Percentiles rank a stretch among this genome's conserved stretches.
Conservation (phyloP, 164 flowering plant genomes). For the Magnolia kwangsiensis region DNA sequence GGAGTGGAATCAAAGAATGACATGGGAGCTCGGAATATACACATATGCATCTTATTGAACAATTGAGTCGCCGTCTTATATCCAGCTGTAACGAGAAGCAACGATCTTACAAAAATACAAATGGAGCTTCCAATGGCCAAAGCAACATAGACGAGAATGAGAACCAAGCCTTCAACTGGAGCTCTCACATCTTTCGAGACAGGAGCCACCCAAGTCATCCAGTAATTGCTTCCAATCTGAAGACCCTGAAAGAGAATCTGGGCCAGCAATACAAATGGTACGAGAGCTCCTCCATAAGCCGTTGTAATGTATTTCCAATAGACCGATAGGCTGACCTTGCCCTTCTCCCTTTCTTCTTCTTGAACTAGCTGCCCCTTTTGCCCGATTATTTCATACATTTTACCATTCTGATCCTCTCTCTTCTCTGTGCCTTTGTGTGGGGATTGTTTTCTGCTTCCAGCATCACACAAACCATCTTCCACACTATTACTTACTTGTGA, state of each 20-base stretch:
- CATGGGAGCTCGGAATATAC: slow-evolving; percentile 91
- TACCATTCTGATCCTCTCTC: slow-evolving; percentile 20
- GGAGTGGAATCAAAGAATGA: slow-evolving; percentile 97
- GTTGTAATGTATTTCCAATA: slow-evolving; percentile 77
- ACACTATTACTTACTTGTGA: slow-evolving; percentile 3
- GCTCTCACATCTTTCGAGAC: slow-evolving; percentile 48
- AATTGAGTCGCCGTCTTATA: slow-evolving; percentile 73
- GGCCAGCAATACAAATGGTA: slow-evolving; percentile 59
- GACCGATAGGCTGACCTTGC: slow-evolving; percentile 65
- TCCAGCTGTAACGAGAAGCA: slow-evolving; percentile 53
- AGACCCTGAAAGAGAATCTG: slow-evolving; percentile 60
- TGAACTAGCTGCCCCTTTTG: slow-evolving; percentile 68
- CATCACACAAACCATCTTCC: slow-evolving; percentile 10
- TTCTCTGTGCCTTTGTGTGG: slow-evolving; percentile 19
- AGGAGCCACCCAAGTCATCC: slow-evolving; percentile 97
- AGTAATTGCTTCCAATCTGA: slow-evolving; percentile 88
- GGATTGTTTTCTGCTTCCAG: slow-evolving; percentile 1
- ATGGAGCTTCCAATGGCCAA: slow-evolving; percentile 68
- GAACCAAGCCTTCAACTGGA: slow-evolving; percentile 34
- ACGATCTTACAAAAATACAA: slow-evolving; percentile 49
- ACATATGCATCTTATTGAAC: slow-evolving; percentile 73
- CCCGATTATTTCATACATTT: slow-evolving; percentile 34
- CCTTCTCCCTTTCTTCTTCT: slow-evolving; percentile 96
- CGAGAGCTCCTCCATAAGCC: slow-evolving; percentile 74
- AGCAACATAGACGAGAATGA: slow-evolving; percentile 58